Evolutionary conservation across 1,139 yeast species (phyloP), one percentile per base, ranked within the genome.

Genomic region (Scheffersomyces segobiensis): DNA sequence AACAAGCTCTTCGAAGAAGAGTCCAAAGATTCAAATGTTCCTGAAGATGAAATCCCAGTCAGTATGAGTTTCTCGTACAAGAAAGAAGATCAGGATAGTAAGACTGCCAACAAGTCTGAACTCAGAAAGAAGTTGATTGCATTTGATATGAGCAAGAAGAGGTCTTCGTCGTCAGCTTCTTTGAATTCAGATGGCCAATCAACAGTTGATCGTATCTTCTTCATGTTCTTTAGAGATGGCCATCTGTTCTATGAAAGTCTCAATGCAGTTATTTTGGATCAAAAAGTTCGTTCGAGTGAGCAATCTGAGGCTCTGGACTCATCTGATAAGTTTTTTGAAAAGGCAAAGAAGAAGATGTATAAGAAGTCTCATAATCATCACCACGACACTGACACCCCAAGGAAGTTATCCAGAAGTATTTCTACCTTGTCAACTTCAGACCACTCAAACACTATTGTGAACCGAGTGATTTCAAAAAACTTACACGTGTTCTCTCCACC

Each of bases 181-280:
- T 32, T 32, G 42, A 32, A 32, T 32, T 32, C 42, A 10, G 87
- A 84, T 0, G 71, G 85, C 56, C 87, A 87, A 17, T 24, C 56
- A 51, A 19, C 47, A 0, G 17, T 48, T n/a, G 52, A 21, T 12
- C 50, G 74, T 84, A 85, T 88, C 62, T 85, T 84, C 59, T 83
- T 93, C 63, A 83, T 91, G 64, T 89, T 91, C 64, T 88, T 91
- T 67, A 76, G 65, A 20, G 67, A 66, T 24, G 78, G 79, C 2
- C 63, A 67, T 3, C 69, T 66, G 5, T 75, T 78, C 56, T 67
- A 68, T 52, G 64, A 69, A 2, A 58, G 62, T 0, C 66, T 78
- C 53, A 66, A 65, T 17, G 64, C 66, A 20, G 63, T 75, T 12
- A 58, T 73, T 7, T 58, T 65, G 12, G 67, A 67, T 12, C 59